Evolutionary conservation across 352 stramenopile species (phyloP).

Genomic region (Pythium brassicae): DNA sequence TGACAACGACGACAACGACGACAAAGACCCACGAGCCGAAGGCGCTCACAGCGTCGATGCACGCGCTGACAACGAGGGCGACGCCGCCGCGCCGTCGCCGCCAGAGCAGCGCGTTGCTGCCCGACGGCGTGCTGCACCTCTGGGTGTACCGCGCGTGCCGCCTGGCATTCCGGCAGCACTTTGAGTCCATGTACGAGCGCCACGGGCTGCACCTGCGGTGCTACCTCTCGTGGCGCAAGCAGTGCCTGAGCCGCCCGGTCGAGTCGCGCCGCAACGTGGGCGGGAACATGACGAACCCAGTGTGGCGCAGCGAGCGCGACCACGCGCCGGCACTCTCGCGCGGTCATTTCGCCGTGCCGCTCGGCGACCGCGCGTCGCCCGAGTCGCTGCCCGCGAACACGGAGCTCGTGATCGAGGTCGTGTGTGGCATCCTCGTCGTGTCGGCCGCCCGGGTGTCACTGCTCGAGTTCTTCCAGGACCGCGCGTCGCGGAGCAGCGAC

Average conservation of each 20-base stretch:
- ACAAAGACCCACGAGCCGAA: too few species aligned
- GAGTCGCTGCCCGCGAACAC: constrained; percentile 30
- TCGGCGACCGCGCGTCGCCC: constrained; percentile 11
- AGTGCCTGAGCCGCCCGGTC: constrained; percentile 29
- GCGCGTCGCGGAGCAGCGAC: constrained; percentile 1
- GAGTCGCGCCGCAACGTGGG: constrained; percentile 37
- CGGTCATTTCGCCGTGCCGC: constrained; percentile 30
- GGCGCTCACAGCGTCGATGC: not conserved
- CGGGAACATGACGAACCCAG: constrained; percentile 33
- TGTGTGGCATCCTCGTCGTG: constrained; percentile 50
- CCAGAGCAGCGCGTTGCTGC: constrained; percentile 13
- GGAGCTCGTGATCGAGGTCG: constrained; percentile 45
- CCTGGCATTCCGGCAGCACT: constrained; percentile 35
- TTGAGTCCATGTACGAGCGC: constrained; percentile 39
- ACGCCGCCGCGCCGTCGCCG: constrained; percentile 1
- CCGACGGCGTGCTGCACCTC: constrained; percentile 33
- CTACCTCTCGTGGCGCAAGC: constrained; percentile 17
- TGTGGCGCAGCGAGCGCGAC: constrained; percentile 34
- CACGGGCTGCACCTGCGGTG: constrained; percentile 40
- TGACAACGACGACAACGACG: not conserved
- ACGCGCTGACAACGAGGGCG: not conserved
- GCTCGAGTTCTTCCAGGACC: constrained; percentile 22
- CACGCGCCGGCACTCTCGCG: constrained; percentile 15
- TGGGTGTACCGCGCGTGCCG: constrained; percentile 49
- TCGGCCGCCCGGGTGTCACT: constrained; percentile 29